Evolutionary conservation across 2,329 filamentous ascomycete species (phyloP).

Genomic region (Phaeosphaeria sp.): DNA sequence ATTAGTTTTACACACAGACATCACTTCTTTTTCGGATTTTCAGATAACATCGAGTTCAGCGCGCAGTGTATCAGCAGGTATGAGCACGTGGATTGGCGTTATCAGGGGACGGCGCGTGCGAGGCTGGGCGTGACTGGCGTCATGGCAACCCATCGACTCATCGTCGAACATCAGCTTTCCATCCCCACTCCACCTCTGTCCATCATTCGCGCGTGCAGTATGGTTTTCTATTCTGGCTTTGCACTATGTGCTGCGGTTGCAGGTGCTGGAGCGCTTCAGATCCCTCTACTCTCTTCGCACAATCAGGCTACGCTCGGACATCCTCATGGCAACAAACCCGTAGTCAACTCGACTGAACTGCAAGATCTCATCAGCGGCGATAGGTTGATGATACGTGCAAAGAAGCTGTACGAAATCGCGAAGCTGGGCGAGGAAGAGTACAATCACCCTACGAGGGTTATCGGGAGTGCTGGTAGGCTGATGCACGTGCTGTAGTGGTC

Average conservation of each 20-base stretch:
- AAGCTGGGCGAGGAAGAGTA: slow-evolving; percentile 51
- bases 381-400: slow-evolving; percentile 38
- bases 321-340: slow-evolving; percentile 33
- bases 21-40: no score
- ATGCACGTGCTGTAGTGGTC: slow-evolving; percentile 16
- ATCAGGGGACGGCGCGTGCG: slow-evolving; percentile 23
- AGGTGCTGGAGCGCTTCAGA: slow-evolving; percentile 34
- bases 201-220: slow-evolving; percentile 19
- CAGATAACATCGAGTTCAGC: no score
- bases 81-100: slow-evolving; percentile 33
- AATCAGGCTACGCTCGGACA: slow-evolving; percentile 31
- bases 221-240: slow-evolving; percentile 36
- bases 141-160: slow-evolving; percentile 31
- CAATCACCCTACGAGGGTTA: slow-evolving; percentile 52
- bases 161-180: slow-evolving; percentile 23
- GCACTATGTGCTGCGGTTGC: slow-evolving; percentile 38
- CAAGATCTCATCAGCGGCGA: slow-evolving; percentile 46
- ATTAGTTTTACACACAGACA: background rate
- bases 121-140: slow-evolving; percentile 28
- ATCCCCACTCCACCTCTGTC: slow-evolving; percentile 13
- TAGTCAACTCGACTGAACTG: slow-evolving; percentile 44
- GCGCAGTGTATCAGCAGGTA: slow-evolving; percentile 7
- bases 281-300: slow-evolving; percentile 36
- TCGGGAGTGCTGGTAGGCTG: slow-evolving; percentile 42
- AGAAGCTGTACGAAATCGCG: slow-evolving; percentile 50